Conservation (phyloP, 352 stramenopile genomes). For the Phytophthora idaei region DNA sequence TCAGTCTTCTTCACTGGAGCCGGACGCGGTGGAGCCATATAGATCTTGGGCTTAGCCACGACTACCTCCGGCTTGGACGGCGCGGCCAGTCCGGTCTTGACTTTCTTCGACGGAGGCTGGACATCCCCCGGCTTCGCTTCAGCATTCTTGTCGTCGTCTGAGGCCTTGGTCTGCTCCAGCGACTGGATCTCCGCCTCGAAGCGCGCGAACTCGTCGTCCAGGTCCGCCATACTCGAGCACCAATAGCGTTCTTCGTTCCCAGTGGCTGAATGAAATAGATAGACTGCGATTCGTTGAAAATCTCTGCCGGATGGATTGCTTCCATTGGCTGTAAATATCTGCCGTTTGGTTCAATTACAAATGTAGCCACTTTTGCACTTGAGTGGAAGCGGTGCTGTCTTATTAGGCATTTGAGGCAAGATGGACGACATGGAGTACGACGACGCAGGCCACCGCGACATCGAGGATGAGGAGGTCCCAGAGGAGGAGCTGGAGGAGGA, state of each 20-base stretch:
- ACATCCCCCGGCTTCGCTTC: constrained; percentile 20
- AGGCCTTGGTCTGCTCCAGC: constrained; percentile 48
- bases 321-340: constrained; percentile 27
- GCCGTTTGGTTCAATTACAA: neutral
- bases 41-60: constrained; percentile 58
- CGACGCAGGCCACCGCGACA: constrained; percentile 74
- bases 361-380: constrained; percentile 15
- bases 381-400: constrained; percentile 26
- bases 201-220: constrained; percentile 84
- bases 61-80: constrained; percentile 35
- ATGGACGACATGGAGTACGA: constrained; percentile 92
- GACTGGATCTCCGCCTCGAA: constrained; percentile 87
- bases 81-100: constrained; percentile 9
- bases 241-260: constrained; percentile 1
- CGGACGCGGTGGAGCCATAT: constrained; percentile 72
- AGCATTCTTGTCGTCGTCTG: constrained; percentile 6
- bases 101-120: constrained; percentile 38
- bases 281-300: constrained; percentile 21
- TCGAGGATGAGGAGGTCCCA: constrained; percentile 83
- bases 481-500: constrained; percentile 80
- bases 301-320: neutral
- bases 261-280: constrained; percentile 13
- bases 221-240: constrained; percentile 46
- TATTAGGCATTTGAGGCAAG: constrained; percentile 9
- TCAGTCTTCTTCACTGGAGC: constrained; percentile 45